Base-by-base conservation (phyloP, 2,329 filamentous ascomycete genomes). In the Colletotrichum camelliae region DNA sequence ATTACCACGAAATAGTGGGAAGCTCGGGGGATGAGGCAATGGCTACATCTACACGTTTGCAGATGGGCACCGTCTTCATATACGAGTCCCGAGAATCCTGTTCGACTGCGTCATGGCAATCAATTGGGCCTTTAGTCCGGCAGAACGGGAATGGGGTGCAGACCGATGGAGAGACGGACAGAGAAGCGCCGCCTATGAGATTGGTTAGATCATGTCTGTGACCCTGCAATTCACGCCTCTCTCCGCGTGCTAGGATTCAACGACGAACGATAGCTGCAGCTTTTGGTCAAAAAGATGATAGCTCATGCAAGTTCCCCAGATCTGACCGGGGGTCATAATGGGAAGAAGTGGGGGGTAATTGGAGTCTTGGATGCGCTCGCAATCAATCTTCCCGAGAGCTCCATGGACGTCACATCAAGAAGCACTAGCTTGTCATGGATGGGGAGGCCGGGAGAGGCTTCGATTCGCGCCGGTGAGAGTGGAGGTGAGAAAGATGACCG, bases 271-370 rank as follows among this genome's bases (percentile, higher is more conserved):
- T 21, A 24, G 27, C 39, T 72, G 72, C 68, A 62, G 72, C 15
- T 31, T 33, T 29, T 58, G 37, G 55, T 24, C 31, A 39, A 67
- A 52, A 48, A 61, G 29, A 9, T 6, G 18, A 21, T 52, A 2
- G 18, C 21, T 35, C 35, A 27, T 43, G 67, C 33, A 37, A 37
- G n/a, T 52, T 67, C 62, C 62, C 62, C 57, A 24, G 64, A 68
- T 73, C 35, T 64, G 55, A 62, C 33, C 39, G 27, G 55, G 68
- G 68, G 24, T 33, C 31, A 21, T 10, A 33, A 64, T 21, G 61
- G 37, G 48, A 13, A 16, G 13, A 58, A 67, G 57, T 70, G 73
- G 67, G 69, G 73, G 73, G 70, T 73, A 73, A 15, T 58, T 75
- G 69, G 55, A 43, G 72, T 52, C 43, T 52, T 52, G 43, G 10